These are phyloP conservation scores for Dictyophora rubrovolvata DNA, from an alignment of 768 basidiomycete species.

Conservation along the genomic window DNA sequence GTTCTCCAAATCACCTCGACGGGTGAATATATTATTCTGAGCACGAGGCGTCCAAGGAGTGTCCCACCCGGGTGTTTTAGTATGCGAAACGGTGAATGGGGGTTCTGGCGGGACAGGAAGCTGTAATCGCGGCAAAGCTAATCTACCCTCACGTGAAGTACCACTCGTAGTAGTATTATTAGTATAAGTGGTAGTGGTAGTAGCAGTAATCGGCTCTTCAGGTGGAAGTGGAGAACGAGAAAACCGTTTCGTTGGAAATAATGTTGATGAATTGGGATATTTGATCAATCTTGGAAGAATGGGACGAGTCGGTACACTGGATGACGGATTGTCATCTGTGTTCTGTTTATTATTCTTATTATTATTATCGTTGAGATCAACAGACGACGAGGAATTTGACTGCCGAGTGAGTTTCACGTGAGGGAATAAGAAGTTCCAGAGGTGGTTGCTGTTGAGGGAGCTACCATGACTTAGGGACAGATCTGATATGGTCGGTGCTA, in stretches of 20 bases:
- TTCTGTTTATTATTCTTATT: not conserved
- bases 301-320: conserved; percentile 12
- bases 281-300: conserved; percentile 12
- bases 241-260: conserved; percentile 4
- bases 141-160: conserved; percentile 1
- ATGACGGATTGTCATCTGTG: conserved; percentile 19
- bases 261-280: no score
- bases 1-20: not conserved
- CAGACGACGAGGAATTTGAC: not conserved
- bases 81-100: conserved; percentile 45
- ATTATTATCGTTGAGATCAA: not conserved
- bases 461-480: conserved; percentile 39
- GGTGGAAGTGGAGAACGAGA: conserved; percentile 3
- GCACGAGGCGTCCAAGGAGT: conserved; percentile 49
- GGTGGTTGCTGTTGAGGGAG: conserved; percentile 23
- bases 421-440: conserved; percentile 12
- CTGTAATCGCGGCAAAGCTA: conserved; percentile 7
- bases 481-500: conserved; percentile 38
- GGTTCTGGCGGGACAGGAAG: conserved; percentile 23
- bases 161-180: conserved; percentile 14
- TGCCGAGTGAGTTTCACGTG: conserved; percentile 5
- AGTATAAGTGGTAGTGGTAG: conserved; percentile 18
- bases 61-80: conserved; percentile 55
- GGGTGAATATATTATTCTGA: conserved; percentile 9
- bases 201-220: not conserved